Conservation (phyloP, 768 basidiomycete species). For the Amanita pseudoporphyria region DNA sequence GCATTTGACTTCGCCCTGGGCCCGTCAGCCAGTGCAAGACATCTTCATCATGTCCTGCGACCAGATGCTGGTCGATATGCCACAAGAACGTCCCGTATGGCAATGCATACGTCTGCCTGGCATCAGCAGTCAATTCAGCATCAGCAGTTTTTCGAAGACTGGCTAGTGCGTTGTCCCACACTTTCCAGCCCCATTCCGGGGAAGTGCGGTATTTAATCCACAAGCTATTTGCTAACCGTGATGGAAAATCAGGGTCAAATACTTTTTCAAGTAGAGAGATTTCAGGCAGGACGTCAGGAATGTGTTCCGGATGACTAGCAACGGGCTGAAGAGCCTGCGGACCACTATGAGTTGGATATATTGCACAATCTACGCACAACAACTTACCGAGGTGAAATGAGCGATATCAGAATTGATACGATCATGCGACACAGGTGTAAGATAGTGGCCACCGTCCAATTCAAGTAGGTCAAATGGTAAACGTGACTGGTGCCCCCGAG, state of each 20-base stretch:
- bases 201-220: slow-evolving; percentile 80
- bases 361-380: background rate
- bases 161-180: slow-evolving; percentile 76
- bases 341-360: background rate
- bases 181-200: slow-evolving; percentile 68
- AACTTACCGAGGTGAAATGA: slow-evolving; percentile 50
- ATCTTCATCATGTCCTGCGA: slow-evolving; percentile 59
- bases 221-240: slow-evolving; percentile 61
- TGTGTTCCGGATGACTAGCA: slow-evolving; percentile 27
- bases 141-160: slow-evolving; percentile 60
- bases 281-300: slow-evolving; percentile 47
- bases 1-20: slow-evolving; percentile 54
- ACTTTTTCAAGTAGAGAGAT: slow-evolving; percentile 59
- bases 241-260: slow-evolving; percentile 48
- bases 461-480: slow-evolving; percentile 52
- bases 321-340: slow-evolving; percentile 38
- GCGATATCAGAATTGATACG: slow-evolving; percentile 51
- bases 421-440: slow-evolving; percentile 46
- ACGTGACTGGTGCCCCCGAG: slow-evolving; percentile 56
- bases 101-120: slow-evolving; percentile 43
- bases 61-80: slow-evolving; percentile 70
- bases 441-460: slow-evolving; percentile 51
- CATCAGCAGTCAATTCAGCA: slow-evolving; percentile 38
- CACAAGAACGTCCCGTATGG: slow-evolving; percentile 64
- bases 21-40: slow-evolving; percentile 67